These are phyloP conservation scores for Protostelium mycophagum DNA, from an alignment of 78 protist species.

Conservation along the genomic window DNA sequence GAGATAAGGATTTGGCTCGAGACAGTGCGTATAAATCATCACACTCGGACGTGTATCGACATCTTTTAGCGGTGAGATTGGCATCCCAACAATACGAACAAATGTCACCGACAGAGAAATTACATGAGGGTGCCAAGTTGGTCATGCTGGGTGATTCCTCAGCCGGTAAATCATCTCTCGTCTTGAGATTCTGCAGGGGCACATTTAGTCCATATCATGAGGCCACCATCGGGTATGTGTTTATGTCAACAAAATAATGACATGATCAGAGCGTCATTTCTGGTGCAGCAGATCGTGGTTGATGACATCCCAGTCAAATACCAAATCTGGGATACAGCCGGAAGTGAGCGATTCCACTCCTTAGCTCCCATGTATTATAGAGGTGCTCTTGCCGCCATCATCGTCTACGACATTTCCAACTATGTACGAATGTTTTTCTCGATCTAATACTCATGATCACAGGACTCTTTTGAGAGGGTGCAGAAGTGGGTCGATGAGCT, in stretches of 20 bases:
- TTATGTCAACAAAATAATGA: too few species aligned
- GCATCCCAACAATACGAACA: not conserved
- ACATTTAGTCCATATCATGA: not conserved
- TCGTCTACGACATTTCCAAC: slow-evolving; percentile 64
- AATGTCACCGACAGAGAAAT: not conserved
- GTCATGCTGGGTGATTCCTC: not conserved
- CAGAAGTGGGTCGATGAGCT: slow-evolving; percentile 57
- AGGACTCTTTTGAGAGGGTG: slow-evolving; percentile 29
- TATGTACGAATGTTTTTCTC: not conserved
- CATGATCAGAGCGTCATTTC: not conserved
- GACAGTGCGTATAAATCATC: not conserved
- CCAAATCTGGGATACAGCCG: slow-evolving; percentile 65
- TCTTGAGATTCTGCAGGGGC: not conserved
- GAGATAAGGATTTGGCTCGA: not conserved
- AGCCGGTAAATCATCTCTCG: not conserved
- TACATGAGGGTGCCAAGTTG: not conserved
- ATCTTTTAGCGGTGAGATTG: not conserved
- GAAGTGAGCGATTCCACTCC: slow-evolving; percentile 61
- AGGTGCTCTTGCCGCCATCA: slow-evolving; percentile 49
- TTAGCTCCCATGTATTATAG: slow-evolving; percentile 54
- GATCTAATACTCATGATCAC: not conserved
- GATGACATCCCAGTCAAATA: slow-evolving; percentile 12
- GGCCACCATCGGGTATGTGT: not conserved
- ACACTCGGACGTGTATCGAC: not conserved
- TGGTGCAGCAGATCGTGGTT: not conserved